A percentile compares a stretch with the other conserved stretches of the same genome.
Evolutionary conservation across 306 rosid genomes (phyloP).

Genomic region (Malus sylvestris): DNA sequence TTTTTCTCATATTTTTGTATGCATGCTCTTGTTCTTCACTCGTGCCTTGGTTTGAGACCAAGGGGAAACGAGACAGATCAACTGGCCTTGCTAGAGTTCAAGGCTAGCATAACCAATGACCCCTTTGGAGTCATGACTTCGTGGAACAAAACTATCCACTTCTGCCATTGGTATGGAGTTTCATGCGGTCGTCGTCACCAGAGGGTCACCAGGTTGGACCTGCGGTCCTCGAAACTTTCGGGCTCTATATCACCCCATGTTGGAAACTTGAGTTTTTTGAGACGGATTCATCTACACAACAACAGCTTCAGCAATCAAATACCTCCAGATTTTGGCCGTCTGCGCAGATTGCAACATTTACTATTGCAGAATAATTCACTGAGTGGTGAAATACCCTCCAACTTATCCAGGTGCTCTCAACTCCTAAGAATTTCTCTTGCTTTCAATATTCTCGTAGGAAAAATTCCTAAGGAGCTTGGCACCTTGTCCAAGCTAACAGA

Average conservation of each 20-base stretch:
- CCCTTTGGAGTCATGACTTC: neutral
- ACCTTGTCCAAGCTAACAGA: neutral
- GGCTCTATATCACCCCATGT: neutral
- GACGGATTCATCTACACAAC: neutral
- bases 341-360: neutral
- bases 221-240: neutral
- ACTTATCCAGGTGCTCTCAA: neutral
- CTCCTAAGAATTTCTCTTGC: fast-evolving
- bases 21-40: neutral
- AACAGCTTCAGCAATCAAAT: neutral
- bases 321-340: neutral
- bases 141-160: neutral
- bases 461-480: neutral
- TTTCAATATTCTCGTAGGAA: neutral
- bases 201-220: neutral
- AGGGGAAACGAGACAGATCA: neutral
- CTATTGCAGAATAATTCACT: neutral
- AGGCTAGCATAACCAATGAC: neutral
- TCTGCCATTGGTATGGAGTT: neutral
- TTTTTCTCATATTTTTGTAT: neutral
- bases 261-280: neutral
- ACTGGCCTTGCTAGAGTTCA: neutral
- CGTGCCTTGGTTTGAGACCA: neutral
- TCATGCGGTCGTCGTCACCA: neutral
- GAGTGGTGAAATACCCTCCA: neutral